Evolutionary conservation across 1,139 yeast genomes (phyloP).

Genomic region (Sugiyamaella japonica): DNA sequence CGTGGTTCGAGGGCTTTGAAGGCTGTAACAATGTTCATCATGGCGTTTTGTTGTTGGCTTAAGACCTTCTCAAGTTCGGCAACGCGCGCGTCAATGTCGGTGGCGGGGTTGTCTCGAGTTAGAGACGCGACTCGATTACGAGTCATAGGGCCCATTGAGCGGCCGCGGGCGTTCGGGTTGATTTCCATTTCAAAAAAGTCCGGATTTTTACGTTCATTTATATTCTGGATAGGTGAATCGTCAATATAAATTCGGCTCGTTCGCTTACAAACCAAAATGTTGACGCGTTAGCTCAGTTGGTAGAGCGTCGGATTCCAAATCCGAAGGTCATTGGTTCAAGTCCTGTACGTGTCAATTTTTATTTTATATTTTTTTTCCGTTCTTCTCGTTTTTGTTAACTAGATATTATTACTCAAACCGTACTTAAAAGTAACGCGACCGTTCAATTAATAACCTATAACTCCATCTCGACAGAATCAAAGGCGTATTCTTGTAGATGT

Average conservation of each 20-base stretch:
- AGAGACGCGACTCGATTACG: no score
- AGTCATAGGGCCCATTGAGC: no score
- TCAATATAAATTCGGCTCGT: neutral
- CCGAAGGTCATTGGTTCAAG: conserved; percentile 77
- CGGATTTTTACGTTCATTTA: neutral
- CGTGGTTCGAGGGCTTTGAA: no score
- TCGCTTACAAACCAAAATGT: neutral
- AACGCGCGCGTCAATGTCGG: no score
- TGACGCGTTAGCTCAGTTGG: conserved; percentile 90
- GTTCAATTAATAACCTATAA: no score
- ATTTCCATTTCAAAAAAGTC: no score
- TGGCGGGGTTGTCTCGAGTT: no score
- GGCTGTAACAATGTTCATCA: no score
- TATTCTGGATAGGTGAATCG: neutral
- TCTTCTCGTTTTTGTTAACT: no score
- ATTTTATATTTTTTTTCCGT: conserved; percentile 1
- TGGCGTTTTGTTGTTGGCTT: no score
- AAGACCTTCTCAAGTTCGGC: no score
- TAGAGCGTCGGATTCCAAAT: conserved; percentile 88
- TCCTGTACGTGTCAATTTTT: conserved; percentile 60
- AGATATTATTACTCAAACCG: neutral
- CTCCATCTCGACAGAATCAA: neutral
- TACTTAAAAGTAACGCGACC: neutral
- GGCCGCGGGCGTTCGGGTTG: no score
- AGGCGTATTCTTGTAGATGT: neutral